Evolutionary conservation across 1,284 basidiomycete species (phyloP), one percentile per base, ranked within the genome.

Genomic region (Nidula niveotomentosa): DNA sequence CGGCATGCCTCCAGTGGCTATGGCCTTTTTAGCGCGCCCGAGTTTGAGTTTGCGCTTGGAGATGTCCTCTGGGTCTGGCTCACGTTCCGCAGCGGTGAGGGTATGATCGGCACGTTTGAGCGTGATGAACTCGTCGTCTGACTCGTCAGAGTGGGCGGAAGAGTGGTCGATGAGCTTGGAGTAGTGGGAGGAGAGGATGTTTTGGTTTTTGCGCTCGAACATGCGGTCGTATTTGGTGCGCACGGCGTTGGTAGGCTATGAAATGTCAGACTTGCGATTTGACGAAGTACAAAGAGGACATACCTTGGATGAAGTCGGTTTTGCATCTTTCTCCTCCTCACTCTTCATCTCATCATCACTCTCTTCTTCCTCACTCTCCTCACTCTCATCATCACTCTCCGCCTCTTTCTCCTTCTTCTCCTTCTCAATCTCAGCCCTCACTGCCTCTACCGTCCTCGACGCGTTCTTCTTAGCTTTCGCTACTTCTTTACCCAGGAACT

Each of bases 171-270:
- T 79, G 50, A 99, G 86, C 65, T 94, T 94, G 55, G 79, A 82
- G 74, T 98, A 98, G 70, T 98, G 96, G 59, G 90, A 85, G 0
- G 94, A 95, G 15, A 98, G 83, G 52, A 98, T 90, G 60, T 88
- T 91, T 71, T 98, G 96, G 70, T 98, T 98, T 72, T 93, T 96
- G 56, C 96, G 87, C 66, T 93, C 91, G 67, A 99, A 99, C 94
- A 99, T 98, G 52, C 94, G 86, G 71, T 99, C 97, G 70, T 98
- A 98, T 75, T 97, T 98, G 4, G 97, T 98, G 54, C 93, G 84
- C 0, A 95, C 90, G 18, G 64, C 65, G 39, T 66, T 45, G 8
- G 23, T 23, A 5, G 23, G 23, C 23, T 23, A 5, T 23, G 23
- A 5, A 23, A 23, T 23, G 23, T 23, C 23, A 23, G 23, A 23